These are phyloP conservation scores for Ceratocystis cacaofunesta DNA, from an alignment of 2,329 filamentous ascomycete genomes.

Conservation along the genomic window DNA sequence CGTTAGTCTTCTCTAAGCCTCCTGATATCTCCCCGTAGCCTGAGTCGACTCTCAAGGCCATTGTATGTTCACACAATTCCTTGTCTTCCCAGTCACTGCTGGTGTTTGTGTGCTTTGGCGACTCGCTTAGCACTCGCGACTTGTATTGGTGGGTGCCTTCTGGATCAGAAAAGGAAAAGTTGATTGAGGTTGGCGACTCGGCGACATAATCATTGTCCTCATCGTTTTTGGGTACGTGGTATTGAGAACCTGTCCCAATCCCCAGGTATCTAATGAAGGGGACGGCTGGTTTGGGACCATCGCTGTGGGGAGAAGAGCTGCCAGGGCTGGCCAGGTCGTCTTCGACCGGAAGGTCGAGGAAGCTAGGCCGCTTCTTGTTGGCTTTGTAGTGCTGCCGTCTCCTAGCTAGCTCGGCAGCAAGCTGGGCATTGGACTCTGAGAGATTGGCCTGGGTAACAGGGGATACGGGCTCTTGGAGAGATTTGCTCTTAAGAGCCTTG, in stretches of 20 bases:
- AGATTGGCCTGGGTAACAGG: slow-evolving; percentile 13
- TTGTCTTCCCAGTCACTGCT: background rate
- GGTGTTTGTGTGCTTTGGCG: background rate
- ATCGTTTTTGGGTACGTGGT: slow-evolving; percentile 29
- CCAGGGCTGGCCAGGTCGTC: slow-evolving; percentile 22
- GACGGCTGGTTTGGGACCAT: slow-evolving; percentile 23
- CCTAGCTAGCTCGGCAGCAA: slow-evolving; percentile 11
- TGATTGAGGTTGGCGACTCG: slow-evolving; percentile 70
- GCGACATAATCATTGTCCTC: slow-evolving; percentile 26
- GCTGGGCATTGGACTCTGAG: slow-evolving; percentile 8
- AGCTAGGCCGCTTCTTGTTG: slow-evolving; percentile 5
- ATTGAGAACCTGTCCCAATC: slow-evolving; percentile 48
- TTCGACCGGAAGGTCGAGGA: slow-evolving; percentile 22
- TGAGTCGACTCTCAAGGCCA: slow-evolving; percentile 13
- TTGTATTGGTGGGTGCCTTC: background rate
- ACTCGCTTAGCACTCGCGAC: background rate
- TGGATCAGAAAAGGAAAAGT: slow-evolving; percentile 71
- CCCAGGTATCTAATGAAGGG: slow-evolving; percentile 45
- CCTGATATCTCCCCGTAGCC: slow-evolving; percentile 8
- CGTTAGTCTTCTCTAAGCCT: background rate
- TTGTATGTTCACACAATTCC: background rate
- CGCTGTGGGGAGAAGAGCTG: background rate
- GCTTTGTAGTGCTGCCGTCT: slow-evolving; percentile 8
- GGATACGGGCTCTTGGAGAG: slow-evolving; percentile 1
- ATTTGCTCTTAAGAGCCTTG: slow-evolving; percentile 10